phyloP scores from a whole-genome alignment of 345 rosid species.

The Gossypium sturtianum region DNA sequence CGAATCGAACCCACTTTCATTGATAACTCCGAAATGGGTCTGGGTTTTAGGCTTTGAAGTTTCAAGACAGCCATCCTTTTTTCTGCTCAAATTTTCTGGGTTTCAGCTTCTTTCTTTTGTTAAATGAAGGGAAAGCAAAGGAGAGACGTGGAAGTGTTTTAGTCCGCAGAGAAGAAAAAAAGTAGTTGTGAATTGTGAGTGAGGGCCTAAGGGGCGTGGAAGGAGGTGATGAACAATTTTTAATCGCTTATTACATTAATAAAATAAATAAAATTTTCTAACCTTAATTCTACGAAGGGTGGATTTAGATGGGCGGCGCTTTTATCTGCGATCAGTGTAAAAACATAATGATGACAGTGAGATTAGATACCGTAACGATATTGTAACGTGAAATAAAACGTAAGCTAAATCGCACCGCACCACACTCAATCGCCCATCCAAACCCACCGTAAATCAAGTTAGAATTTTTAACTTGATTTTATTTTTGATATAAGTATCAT shows the following conservation, averaged over 20 bases:
- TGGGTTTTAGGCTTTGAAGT: constrained; percentile 5
- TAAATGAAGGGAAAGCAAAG: not conserved
- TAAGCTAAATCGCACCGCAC: no score
- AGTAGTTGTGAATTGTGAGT: not conserved
- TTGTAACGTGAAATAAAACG: no score
- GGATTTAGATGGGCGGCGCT: no score
- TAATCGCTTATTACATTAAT: not conserved
- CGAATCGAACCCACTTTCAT: constrained; percentile 28
- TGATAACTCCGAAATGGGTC: not conserved
- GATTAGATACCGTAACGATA: no score
- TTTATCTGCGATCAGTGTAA: no score
- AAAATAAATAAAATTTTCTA: not conserved
- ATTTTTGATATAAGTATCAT: not conserved
- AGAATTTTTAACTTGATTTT: not conserved
- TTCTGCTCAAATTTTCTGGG: not conserved
- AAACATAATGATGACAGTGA: no score
- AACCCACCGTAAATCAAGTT: not conserved
- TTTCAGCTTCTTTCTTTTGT: not conserved
- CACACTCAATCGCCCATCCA: no score
- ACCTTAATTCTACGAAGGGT: no score
- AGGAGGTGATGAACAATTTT: not conserved
- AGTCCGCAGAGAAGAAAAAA: not conserved
- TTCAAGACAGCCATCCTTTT: constrained; percentile 27
- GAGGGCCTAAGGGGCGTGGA: not conserved
- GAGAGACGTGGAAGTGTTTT: constrained; percentile 9